Percentiles rank a stretch among this genome's conserved stretches.
These are phyloP conservation scores for Populus trichocarpa DNA, from an alignment of 441 rosid species.

Conservation along the genomic window DNA sequence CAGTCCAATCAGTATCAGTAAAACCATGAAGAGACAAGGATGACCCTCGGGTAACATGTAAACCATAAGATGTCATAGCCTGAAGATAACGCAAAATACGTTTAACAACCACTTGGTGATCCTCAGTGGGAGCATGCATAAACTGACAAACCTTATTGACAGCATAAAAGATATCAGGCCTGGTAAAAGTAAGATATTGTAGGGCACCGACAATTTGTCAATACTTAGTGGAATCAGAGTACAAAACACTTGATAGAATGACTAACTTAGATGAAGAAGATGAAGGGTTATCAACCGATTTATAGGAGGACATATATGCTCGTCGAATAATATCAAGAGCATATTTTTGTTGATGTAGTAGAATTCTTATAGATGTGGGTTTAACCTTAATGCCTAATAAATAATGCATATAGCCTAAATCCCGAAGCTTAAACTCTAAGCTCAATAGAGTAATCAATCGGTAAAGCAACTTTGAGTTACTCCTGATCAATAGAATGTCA, in stretches of 20 bases:
- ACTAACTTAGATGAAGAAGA: not conserved
- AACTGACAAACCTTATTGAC: not conserved
- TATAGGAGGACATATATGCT: not conserved
- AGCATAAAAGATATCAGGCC: rapidly evolving
- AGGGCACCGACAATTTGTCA: not conserved
- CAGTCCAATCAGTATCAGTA: not conserved
- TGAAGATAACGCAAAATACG: not conserved
- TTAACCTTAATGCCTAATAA: not conserved
- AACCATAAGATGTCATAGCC: not conserved
- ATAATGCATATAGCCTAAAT: not conserved
- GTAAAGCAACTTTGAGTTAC: not conserved
- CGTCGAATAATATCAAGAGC: too few species aligned
- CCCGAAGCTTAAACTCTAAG: not conserved
- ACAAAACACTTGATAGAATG: not conserved
- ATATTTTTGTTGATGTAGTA: too few species aligned
- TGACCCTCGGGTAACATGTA: not conserved
- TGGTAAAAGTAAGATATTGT: too few species aligned
- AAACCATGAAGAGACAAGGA: not conserved
- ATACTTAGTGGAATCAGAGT: not conserved
- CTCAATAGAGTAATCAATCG: too few species aligned
- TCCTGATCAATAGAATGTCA: not conserved
- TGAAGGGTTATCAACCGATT: not conserved
- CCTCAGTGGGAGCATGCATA: not conserved
- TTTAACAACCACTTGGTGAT: not conserved
- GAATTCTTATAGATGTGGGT: not conserved